phyloP scores from a whole-genome alignment of 2,329 filamentous ascomycete genomes.

The Fusarium nygamai region DNA sequence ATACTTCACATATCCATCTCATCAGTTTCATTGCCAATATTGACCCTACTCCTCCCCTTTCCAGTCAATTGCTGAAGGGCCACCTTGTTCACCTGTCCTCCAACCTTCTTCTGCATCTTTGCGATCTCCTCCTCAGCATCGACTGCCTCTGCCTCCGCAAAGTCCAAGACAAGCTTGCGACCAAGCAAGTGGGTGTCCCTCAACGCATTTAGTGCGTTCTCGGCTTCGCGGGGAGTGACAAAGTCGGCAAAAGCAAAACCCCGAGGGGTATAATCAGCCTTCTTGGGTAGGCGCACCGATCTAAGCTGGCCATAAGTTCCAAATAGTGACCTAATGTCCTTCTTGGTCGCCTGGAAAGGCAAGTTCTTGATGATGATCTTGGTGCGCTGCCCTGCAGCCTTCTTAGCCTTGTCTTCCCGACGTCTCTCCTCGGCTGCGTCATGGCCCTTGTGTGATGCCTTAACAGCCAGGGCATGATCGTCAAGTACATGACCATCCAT shows the following conservation, averaged over 20 bases:
- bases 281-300: slow-evolving; percentile 93
- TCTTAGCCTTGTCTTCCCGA: slow-evolving; percentile 85
- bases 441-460: slow-evolving; percentile 84
- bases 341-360: slow-evolving; percentile 94
- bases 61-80: slow-evolving; percentile 88
- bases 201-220: slow-evolving; percentile 89
- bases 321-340: slow-evolving; percentile 87
- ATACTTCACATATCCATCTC: slow-evolving; percentile 55
- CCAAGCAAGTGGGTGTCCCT: slow-evolving; percentile 94
- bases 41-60: slow-evolving; percentile 87
- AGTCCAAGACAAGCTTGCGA: slow-evolving; percentile 88
- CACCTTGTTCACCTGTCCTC: slow-evolving; percentile 89
- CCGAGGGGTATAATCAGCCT: slow-evolving; percentile 87
- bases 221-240: slow-evolving; percentile 87
- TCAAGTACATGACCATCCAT: slow-evolving; percentile 93
- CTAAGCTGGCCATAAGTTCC: slow-evolving; percentile 91
- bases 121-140: slow-evolving; percentile 96
- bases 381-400: slow-evolving; percentile 77
- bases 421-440: slow-evolving; percentile 90
- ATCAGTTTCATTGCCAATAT: slow-evolving; percentile 77
- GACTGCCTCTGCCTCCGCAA: slow-evolving; percentile 85
- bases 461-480: slow-evolving; percentile 84
- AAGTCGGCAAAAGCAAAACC: slow-evolving; percentile 99
- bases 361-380: slow-evolving; percentile 99
- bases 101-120: slow-evolving; percentile 96